Percentiles rank a stretch among this genome's conserved stretches.
These are phyloP conservation scores for Carallia brachiata DNA, from an alignment of 345 rosid genomes.

Conservation along the genomic window DNA sequence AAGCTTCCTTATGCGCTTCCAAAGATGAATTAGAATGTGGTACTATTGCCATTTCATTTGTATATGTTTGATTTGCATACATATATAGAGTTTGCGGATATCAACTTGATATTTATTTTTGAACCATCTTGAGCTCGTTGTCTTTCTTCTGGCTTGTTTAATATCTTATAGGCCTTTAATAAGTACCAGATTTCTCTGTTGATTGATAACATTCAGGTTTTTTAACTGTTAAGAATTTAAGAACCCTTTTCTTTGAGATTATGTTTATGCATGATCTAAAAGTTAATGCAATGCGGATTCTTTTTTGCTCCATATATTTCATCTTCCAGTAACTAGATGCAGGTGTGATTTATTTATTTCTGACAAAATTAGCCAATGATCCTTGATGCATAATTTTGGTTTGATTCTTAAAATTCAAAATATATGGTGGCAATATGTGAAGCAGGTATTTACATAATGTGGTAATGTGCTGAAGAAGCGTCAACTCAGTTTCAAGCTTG, in stretches of 20 bases:
- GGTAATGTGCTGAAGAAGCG: constrained; percentile 58
- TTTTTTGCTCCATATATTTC: background rate
- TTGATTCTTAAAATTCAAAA: constrained; percentile 2
- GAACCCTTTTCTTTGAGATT: background rate
- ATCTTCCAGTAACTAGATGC: constrained; percentile 1
- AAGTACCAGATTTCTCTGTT: constrained; percentile 60
- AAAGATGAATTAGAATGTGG: too few species aligned
- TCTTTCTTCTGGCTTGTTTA: too few species aligned
- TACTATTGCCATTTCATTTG: too few species aligned
- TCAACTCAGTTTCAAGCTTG: constrained; percentile 84
- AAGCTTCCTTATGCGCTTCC: too few species aligned
- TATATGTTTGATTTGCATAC: constrained; percentile 55
- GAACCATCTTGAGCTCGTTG: too few species aligned
- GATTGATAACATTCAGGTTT: constrained; percentile 80
- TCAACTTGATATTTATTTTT: constrained; percentile 34
- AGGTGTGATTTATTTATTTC: background rate
- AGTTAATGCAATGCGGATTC: background rate
- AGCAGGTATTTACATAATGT: constrained; percentile 74
- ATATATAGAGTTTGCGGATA: constrained; percentile 60
- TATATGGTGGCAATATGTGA: constrained; percentile 56
- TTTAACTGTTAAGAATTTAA: constrained; percentile 6
- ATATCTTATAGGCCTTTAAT: too few species aligned
- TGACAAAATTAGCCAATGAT: background rate
- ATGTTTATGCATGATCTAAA: background rate
- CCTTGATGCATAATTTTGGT: background rate